Evolutionary conservation across 2,329 filamentous ascomycete species (phyloP).

Genomic region (Stemphylium lycopersici): DNA sequence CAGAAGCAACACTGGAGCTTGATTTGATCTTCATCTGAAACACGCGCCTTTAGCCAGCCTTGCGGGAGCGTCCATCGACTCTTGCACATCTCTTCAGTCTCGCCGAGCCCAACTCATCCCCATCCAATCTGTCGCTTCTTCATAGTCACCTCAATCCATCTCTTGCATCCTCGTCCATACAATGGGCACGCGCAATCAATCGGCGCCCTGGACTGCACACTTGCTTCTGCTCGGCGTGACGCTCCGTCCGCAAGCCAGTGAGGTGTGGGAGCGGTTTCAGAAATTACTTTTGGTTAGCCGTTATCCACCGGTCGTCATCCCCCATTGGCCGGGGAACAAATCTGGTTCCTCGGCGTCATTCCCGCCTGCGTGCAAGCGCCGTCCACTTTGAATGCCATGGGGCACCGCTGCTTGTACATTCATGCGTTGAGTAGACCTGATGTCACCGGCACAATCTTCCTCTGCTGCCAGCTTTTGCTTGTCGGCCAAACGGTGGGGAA

Average conservation of each 20-base stretch:
- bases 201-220: constrained; percentile 7
- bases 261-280: constrained; percentile 44
- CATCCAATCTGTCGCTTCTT: constrained; percentile 15
- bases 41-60: constrained; percentile 33
- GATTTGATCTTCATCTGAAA: constrained; percentile 50
- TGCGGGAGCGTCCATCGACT: constrained; percentile 26
- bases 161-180: constrained; percentile 13
- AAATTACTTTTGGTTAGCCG: constrained; percentile 40
- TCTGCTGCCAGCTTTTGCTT: constrained; percentile 13
- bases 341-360: constrained; percentile 28
- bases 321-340: constrained; percentile 36
- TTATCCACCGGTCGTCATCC: constrained; percentile 30
- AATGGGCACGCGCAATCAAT: constrained; percentile 10
- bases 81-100: constrained; percentile 15
- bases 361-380: constrained; percentile 40
- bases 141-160: constrained; percentile 1
- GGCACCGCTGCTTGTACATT: constrained; percentile 33
- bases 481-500: constrained; percentile 10
- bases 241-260: constrained; percentile 36
- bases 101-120: constrained; percentile 3
- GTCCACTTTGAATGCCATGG: constrained; percentile 26
- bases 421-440: constrained; percentile 36
- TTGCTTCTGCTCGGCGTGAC: constrained; percentile 36
- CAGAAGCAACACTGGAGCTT: constrained; percentile 41
- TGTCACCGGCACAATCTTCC: constrained; percentile 32